Base-by-base conservation (phyloP, 768 basidiomycete species). In the Gloeophyllum trabeum region DNA sequence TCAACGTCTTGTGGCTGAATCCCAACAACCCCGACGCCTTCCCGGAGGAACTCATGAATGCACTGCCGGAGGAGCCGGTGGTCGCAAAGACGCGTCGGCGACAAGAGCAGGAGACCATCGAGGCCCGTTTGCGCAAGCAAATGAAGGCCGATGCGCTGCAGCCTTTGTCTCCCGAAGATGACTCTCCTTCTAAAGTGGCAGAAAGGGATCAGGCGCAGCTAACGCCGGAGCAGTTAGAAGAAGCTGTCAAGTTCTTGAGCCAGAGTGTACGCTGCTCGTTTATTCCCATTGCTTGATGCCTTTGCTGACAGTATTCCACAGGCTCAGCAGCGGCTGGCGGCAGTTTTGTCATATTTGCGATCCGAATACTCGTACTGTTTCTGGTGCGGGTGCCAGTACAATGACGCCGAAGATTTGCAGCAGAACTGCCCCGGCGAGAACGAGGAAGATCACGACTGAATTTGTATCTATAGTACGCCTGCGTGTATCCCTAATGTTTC, bases 351-450 rank as follows among this genome's bases (percentile, higher is more conserved):
- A 4, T 88, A 92, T 58, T 70, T 92, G 39, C 81, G 89, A 20
- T 66, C 73, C 28, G 70, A 65, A 46, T 75, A 89, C 57, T 55
- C 66, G 4, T 91, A 91, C 55, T 91, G 89, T 55, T 90, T 89
- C 59, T 91, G 87, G 84, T 92, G 89, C 55, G 89, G 89, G 10
- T 72, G 81, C 10, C 71, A 77, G 50, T 92, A 90, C 53, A 69
- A 71, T 4, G 65, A 69, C 48, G 56, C 61, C 4, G 71, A 72
- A 13, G 81, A 85, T 39, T 62, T 92, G 65, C 61, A 61, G 28
- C 58, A 52, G 26, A 66, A 76, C 43, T 92, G 89, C 58, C 88
- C 88, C 4, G 89, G 89, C 5, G 55, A 65, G 32, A 70, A 73
- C 23, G 89, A 92, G 56, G 83, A 86, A 30, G 76, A 72, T 46